Evolutionary conservation across 2,329 filamentous ascomycete species (phyloP), one percentile per base, ranked within the genome.

Genomic region (Fusarium neocosmosporiellum): DNA sequence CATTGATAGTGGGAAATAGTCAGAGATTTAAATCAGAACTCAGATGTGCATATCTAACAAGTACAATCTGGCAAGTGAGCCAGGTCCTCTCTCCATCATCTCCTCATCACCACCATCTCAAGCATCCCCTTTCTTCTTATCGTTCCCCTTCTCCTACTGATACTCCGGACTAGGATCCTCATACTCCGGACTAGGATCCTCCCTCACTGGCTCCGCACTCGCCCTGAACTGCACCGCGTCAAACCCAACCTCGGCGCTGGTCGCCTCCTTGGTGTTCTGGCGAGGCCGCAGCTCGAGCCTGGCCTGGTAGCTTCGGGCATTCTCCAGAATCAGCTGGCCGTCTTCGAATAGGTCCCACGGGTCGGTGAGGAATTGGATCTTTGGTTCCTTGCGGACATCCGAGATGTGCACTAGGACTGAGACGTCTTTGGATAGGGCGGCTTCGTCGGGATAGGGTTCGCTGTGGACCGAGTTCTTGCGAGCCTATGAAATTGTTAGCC

Each of bases 331-430:
- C 33, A 59, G 55, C 55, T 59, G 55, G 20, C 55, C 55, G 27
- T 59, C 55, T 24, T 43, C 36, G 16, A 59, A 59, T 24, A 59
- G 36, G 37, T 59, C 55, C 55, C 55, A 59, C 18, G 55, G 55
- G 27, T 59, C 55, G 33, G 55, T 59, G 33, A 59, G 55, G 36
- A 59, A 59, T n/a, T 29, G 27, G 16, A 43, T 59, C 55, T 41
- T 37, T n/a, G 55, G 55, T 34, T 34, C 36, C 16, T 18, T 41
- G 22, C 36, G 55, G 37, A 43, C 20, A n/a, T 59, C 33, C 13
- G 55, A 59, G 10, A 59, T 29, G 24, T 59, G 55, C 36, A 41
- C 55, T n/a, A 59, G 9, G 37, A 59, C 55, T 31, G 55, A 43
- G 24, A 59, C 55, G 55, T 43, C 27, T 43, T 18, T 14, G 37